These are phyloP conservation scores for Fusarium newnesense DNA, from an alignment of 2,329 filamentous ascomycete species.

Conservation along the genomic window DNA sequence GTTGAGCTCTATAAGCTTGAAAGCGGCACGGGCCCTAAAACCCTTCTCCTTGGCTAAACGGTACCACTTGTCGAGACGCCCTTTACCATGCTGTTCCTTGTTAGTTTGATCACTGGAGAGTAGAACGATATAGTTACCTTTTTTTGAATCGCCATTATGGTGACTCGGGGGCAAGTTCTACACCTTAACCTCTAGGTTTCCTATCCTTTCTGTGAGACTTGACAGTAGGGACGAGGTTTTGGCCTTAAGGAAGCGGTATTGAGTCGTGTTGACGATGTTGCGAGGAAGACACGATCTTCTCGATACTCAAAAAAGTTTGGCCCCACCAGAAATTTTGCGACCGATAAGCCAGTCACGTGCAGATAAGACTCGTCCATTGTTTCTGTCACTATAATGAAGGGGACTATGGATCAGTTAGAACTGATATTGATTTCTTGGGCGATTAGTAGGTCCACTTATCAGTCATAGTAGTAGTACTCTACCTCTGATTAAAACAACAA, in stretches of 20 bases:
- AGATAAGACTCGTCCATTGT: constrained; percentile 38
- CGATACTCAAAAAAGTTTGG: background rate
- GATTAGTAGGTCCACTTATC: fast-evolving
- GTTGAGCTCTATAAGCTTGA: constrained; percentile 98
- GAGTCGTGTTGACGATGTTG: background rate
- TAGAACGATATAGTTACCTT: constrained; percentile 59
- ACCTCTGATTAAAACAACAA: fast-evolving
- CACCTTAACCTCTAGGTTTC: no score
- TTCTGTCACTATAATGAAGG: background rate
- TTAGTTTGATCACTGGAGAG: fast-evolving
- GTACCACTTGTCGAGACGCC: constrained; percentile 99
- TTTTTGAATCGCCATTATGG: constrained; percentile 86
- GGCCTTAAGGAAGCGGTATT: background rate
- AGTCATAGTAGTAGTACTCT: no score
- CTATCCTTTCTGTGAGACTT: no score
- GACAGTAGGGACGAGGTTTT: no score
- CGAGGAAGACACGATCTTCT: constrained; percentile 16
- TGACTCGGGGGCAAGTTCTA: background rate
- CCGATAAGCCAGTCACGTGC: constrained; percentile 49
- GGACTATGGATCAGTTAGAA: background rate
- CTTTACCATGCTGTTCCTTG: constrained; percentile 83
- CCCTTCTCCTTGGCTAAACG: constrained; percentile 98
- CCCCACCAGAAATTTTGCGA: constrained; percentile 51
- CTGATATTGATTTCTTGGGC: fast-evolving
- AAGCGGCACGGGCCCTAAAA: constrained; percentile 93